phyloP scores from a whole-genome alignment of 345 rosid species.

The Aethionema arabicum region DNA sequence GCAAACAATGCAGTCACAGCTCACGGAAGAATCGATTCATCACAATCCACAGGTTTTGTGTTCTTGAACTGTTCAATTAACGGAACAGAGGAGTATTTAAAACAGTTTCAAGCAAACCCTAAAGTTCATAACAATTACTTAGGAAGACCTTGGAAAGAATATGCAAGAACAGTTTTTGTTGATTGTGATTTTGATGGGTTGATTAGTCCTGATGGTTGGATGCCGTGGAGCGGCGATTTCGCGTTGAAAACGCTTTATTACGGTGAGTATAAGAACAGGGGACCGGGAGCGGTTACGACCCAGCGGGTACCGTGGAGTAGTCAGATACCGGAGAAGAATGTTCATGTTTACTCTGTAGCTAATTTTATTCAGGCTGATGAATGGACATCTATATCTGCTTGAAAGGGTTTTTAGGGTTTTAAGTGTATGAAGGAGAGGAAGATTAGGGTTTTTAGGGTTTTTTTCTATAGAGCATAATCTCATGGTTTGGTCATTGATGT shows the following conservation, averaged over 20 bases:
- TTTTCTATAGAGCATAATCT: not conserved
- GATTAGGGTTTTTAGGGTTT: conserved; percentile 10
- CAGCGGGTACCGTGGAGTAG: conserved; percentile 77
- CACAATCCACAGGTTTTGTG: conserved; percentile 73
- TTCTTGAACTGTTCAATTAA: conserved; percentile 72
- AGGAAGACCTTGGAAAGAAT: conserved; percentile 98
- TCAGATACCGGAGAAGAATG: conserved; percentile 58
- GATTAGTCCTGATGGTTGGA: conserved; percentile 65
- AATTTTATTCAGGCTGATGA: conserved; percentile 85
- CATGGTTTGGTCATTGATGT: not conserved
- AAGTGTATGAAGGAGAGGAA: conserved; percentile 13
- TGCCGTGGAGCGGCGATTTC: conserved; percentile 74
- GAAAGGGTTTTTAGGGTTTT: not conserved
- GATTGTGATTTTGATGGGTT: conserved; percentile 56
- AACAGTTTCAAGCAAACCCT: conserved; percentile 56
- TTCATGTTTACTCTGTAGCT: conserved; percentile 53
- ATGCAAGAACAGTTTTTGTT: conserved; percentile 71
- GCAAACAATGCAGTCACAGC: conserved; percentile 81
- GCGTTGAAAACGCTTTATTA: conserved; percentile 76
- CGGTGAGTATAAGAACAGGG: conserved; percentile 72
- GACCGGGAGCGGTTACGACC: conserved; percentile 56
- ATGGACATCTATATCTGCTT: conserved; percentile 61
- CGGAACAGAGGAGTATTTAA: conserved; percentile 78
- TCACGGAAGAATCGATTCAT: conserved; percentile 82
- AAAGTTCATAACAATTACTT: conserved; percentile 58